These are phyloP conservation scores for Penicillium paneum DNA, from an alignment of 2,329 filamentous ascomycete genomes.

Conservation along the genomic window DNA sequence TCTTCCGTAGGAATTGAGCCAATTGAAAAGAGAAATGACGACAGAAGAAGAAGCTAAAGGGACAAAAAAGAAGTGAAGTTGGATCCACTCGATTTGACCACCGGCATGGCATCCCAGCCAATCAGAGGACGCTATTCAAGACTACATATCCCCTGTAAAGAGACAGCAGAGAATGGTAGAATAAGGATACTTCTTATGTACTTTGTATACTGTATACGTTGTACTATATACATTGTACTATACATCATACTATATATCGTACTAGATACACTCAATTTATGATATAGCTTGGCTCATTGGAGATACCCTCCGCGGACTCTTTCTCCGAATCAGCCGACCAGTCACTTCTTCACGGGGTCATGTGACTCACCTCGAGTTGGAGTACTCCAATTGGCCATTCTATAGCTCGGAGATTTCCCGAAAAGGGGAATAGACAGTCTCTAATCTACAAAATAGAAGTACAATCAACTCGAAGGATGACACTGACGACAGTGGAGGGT, in stretches of 20 bases:
- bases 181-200: too few species aligned
- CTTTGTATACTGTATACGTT: too few species aligned
- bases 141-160: not conserved
- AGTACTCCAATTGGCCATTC: too few species aligned
- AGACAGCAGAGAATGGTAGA: too few species aligned
- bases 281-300: not conserved
- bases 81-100: not conserved
- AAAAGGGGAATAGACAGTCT: not conserved
- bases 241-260: too few species aligned
- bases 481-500: not conserved
- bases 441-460: not conserved
- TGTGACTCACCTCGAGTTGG: not conserved
- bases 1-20: not conserved
- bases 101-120: slow-evolving; percentile 8
- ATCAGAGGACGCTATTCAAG: not conserved
- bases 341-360: too few species aligned
- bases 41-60: too few species aligned
- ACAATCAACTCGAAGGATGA: too few species aligned
- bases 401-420: not conserved
- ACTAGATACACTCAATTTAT: not conserved
- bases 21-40: not conserved
- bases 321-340: not conserved
- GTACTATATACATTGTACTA: not conserved
- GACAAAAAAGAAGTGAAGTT: not conserved
- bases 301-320: not conserved